Base-by-base conservation (phyloP, 768 basidiomycete genomes). In the Mycena crocata region DNA sequence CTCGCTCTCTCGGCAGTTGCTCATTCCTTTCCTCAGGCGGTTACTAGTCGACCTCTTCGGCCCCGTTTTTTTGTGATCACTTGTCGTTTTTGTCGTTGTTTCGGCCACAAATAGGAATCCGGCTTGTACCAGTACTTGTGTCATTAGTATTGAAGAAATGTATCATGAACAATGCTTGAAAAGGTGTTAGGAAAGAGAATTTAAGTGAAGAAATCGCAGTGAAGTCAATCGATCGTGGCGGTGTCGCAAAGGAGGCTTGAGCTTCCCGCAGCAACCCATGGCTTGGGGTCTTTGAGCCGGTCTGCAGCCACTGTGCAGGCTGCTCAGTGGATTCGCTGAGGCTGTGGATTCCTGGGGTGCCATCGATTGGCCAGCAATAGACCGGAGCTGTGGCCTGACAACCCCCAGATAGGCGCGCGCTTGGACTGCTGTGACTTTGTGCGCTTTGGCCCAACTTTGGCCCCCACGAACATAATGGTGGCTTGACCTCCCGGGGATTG, bases 111-210 rank as follows among this genome's bases (percentile, higher is more conserved):
- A 35, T 31, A 42, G 42, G 57, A 59, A 59, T 59, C 32, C 57
- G 45, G 57, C 57, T 37, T 59, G 57, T 59, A 59, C 26, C 37
- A 49, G 57, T 59, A 49, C 57, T 59, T 37, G 48, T 39, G 32
- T 49, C 34, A 37, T n/a, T n/a, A n/a, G n/a, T n/a, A n/a, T n/a
- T 37, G 35, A 60, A 51, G 19, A 48, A 39, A 52, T 57, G 32
- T 34, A 35, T 51, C 31, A 34, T 51, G 35, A 9, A 9, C 35
- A 37, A 37, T 51, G 28, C 28, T 2, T 9, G n/a, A 51, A 35
- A 14, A 42, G n/a, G n/a, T n/a, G n/a, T n/a, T n/a, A n/a, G n/a
- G n/a, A n/a, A n/a, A n/a, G n/a, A n/a, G n/a, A n/a, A n/a, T n/a
- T n/a, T n/a, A n/a, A n/a, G n/a, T n/a, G n/a, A n/a, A n/a, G n/a